phyloP scores from a whole-genome alignment of 1,139 yeast genomes.

The Trichomonascaceae sp. region DNA sequence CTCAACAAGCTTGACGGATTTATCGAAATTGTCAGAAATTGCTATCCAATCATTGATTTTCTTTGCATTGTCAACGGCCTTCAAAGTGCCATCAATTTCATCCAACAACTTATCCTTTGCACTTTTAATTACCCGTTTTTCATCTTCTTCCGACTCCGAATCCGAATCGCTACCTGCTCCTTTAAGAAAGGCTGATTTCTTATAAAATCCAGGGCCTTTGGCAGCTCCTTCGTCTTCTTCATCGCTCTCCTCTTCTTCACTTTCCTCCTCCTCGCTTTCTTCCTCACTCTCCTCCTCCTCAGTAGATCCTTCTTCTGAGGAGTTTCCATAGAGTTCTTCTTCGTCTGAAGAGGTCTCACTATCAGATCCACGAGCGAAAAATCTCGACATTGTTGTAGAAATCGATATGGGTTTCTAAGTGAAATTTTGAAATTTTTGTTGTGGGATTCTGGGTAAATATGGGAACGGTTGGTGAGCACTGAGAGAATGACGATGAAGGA shows the following conservation, averaged over 20 bases:
- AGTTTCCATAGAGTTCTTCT: slow-evolving; percentile 52
- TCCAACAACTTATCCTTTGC: slow-evolving; percentile 90
- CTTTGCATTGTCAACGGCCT: slow-evolving; percentile 63
- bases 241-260: slow-evolving; percentile 29
- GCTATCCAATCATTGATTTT: slow-evolving; percentile 75
- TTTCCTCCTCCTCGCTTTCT: slow-evolving; percentile 29
- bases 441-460: neutral
- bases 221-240: slow-evolving; percentile 42
- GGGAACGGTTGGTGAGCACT: neutral
- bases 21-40: slow-evolving; percentile 71
- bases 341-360: slow-evolving; percentile 71
- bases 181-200: slow-evolving; percentile 46
- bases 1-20: slow-evolving; percentile 57
- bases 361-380: slow-evolving; percentile 54
- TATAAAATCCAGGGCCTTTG: slow-evolving; percentile 52
- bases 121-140: slow-evolving; percentile 77
- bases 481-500: neutral
- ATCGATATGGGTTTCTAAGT: slow-evolving; percentile 1
- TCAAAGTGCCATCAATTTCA: slow-evolving; percentile 68
- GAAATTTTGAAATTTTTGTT: slow-evolving; percentile 7
- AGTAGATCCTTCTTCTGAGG: slow-evolving; percentile 45
- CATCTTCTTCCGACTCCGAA: slow-evolving; percentile 50
- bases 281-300: slow-evolving; percentile 22
- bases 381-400: slow-evolving; percentile 55
- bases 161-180: slow-evolving; percentile 40